Conservation (phyloP, 176 grass and related monocot species). For the Musa beccarii region DNA sequence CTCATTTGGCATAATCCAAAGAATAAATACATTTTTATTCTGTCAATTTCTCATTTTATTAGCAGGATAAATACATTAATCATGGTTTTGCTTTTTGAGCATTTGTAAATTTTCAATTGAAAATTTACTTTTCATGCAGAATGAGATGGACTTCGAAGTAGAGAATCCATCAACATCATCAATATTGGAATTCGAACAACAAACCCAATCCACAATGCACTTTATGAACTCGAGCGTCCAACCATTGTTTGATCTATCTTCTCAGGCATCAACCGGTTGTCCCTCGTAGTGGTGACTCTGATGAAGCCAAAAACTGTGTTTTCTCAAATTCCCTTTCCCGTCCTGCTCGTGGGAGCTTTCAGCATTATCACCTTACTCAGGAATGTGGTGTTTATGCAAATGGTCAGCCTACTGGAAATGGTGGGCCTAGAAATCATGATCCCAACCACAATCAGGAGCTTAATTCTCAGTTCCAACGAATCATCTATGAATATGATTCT, state of each 20-base stretch:
- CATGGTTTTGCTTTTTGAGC: background rate
- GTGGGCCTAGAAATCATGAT: slow-evolving; percentile 43
- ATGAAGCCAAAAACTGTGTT: slow-evolving; percentile 59
- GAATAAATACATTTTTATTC: no score
- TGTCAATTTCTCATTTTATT: background rate
- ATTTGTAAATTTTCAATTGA: background rate
- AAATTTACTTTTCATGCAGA: slow-evolving; percentile 31
- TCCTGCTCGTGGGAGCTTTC: slow-evolving; percentile 48
- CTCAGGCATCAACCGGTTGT: slow-evolving; percentile 22
- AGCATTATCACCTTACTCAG: slow-evolving; percentile 52
- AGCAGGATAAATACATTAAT: background rate
- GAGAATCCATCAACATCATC: slow-evolving; percentile 52
- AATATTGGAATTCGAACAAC: slow-evolving; percentile 30
- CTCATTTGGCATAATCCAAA: no score
- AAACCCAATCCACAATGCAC: slow-evolving; percentile 31
- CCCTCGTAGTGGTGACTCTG: slow-evolving; percentile 31
- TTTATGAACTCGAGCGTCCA: slow-evolving; percentile 38
- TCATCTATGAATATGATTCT: slow-evolving; percentile 76
- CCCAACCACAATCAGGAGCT: slow-evolving; percentile 40
- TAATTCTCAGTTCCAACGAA: slow-evolving; percentile 67
- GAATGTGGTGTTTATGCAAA: slow-evolving; percentile 15
- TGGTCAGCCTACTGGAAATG: slow-evolving; percentile 28
- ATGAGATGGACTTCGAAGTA: slow-evolving; percentile 74
- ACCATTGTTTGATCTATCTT: slow-evolving; percentile 25
- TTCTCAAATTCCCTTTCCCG: slow-evolving; percentile 74